Percentiles rank a stretch among this genome's conserved stretches.
Conservation (phyloP, 2,329 filamentous ascomycete species). For the Pestalotiopsis sp. region DNA sequence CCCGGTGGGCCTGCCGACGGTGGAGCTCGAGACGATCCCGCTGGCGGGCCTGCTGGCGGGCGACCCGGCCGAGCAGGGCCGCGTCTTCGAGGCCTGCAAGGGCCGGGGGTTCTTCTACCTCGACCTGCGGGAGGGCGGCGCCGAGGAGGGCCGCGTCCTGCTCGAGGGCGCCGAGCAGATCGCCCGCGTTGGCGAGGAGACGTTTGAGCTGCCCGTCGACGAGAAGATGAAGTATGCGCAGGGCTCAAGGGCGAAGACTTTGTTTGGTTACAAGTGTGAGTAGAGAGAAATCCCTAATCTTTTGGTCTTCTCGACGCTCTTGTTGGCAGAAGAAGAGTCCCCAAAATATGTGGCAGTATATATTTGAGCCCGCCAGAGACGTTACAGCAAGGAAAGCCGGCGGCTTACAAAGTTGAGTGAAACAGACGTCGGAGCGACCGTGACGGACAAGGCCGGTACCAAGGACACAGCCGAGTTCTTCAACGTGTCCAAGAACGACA, state of each 20-base stretch:
- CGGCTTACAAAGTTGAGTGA: not conserved
- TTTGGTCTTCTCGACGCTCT: not conserved
- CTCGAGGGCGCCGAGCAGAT: slow-evolving; percentile 21
- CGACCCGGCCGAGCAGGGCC: slow-evolving; percentile 23
- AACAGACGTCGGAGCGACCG: slow-evolving; percentile 26
- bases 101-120: slow-evolving; percentile 36
- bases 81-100: slow-evolving; percentile 28
- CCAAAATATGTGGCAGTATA: not conserved
- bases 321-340: not conserved
- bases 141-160: slow-evolving; percentile 24
- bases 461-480: slow-evolving; percentile 37
- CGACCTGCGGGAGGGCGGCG: slow-evolving; percentile 20
- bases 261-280: slow-evolving; percentile 34
- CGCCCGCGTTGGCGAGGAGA: slow-evolving; percentile 24
- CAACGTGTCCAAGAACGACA: slow-evolving; percentile 35
- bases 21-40: slow-evolving; percentile 30
- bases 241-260: slow-evolving; percentile 15
- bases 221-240: slow-evolving; percentile 28
- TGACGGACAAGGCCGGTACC: slow-evolving; percentile 28
- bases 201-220: slow-evolving; percentile 29
- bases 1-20: slow-evolving; percentile 27
- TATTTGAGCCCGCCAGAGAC: not conserved
- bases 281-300: not conserved
- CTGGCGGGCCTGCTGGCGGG: slow-evolving; percentile 26
- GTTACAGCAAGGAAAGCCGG: too few relatives aligned